Evolutionary conservation across 1,284 basidiomycete species (phyloP), one percentile per base, ranked within the genome.

Genomic region (Cryptococcus hybrid): DNA sequence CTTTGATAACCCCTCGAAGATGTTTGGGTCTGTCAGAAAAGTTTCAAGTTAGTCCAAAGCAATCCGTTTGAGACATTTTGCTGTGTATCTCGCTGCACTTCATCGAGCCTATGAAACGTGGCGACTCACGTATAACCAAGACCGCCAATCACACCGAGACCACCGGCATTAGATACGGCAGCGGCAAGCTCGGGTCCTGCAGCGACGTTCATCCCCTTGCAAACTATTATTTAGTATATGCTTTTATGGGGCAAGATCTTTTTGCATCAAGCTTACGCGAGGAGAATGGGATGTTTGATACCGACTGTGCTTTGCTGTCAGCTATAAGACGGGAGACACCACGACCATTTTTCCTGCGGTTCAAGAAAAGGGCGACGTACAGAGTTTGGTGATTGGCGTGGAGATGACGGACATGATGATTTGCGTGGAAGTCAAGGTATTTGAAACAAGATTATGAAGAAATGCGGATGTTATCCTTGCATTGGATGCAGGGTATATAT

Each of bases 91-190:
- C 30, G 30, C 30, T 3, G 4, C 30, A 30, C 30, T 30, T 30
- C 30, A 30, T 30, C 30, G 30, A 4, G 30, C 30, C 30, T 30
- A 30, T 18, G 30, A 30, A 30, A 30, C 30, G 3, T 30, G 30
- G 30, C 12, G 7, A 64, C 59, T 86, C 80, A 87, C 38, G 89
- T 89, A 68, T 87, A 89, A 1, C 89, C 88, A 36, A 90, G 80
- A 54, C 91, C 90, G 53, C 91, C 91, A 61, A 94, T 89, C 57
- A 92, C 89, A 59, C 91, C 91, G 38, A 94, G 71, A 51, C 91
- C 91, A 47, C 89, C 89, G 51, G 89, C 90, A 68, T 92, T 93
- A 7, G 77, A 76, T 9, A 77, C 76, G 42, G 89, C 91, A 47
- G 91, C 91, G 15, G 89, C 80, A 15, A 92, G 84, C 73, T 90